Evolutionary conservation across 257 asterid genomes (phyloP).

Genomic region (Penstemon eatonii): DNA sequence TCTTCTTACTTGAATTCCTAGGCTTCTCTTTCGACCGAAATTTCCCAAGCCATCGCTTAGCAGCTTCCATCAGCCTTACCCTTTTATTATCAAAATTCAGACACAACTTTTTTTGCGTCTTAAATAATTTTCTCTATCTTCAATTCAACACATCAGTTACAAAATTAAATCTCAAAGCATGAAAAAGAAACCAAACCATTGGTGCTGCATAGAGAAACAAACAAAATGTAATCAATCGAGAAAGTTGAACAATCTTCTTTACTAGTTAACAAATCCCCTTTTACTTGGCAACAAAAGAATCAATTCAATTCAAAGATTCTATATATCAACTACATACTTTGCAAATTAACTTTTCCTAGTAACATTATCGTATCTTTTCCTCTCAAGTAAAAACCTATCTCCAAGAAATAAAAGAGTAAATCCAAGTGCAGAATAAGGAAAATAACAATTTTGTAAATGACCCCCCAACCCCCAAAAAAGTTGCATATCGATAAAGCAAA

Average conservation of each 20-base stretch:
- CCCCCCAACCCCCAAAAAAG: background rate
- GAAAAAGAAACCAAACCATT: conserved; percentile 13
- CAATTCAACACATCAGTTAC: conserved; percentile 43
- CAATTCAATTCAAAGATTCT: conserved; percentile 17
- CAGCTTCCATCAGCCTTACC: conserved; percentile 58
- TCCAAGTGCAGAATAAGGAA: conserved; percentile 1
- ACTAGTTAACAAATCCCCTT: conserved; percentile 22
- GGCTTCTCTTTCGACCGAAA: conserved; percentile 67
- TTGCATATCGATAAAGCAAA: conserved; percentile 2
- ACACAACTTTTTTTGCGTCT: conserved; percentile 19
- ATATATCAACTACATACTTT: background rate
- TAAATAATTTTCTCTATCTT: conserved; percentile 26
- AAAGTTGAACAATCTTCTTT: conserved; percentile 21
- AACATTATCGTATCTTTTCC: conserved; percentile 1
- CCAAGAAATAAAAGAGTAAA: conserved; percentile 1
- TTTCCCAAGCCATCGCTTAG: conserved; percentile 70
- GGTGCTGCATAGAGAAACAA: conserved; percentile 39
- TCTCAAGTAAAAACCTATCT: background rate
- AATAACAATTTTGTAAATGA: background rate
- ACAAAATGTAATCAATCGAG: conserved; percentile 21
- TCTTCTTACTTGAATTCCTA: conserved; percentile 62
- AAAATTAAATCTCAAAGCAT: conserved; percentile 22
- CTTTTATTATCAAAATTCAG: conserved; percentile 32
- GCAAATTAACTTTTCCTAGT: background rate
- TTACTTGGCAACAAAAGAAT: conserved; percentile 21